Base-by-base conservation (phyloP, 179 eudicot genomes). In the Pouteria campechiana region DNA sequence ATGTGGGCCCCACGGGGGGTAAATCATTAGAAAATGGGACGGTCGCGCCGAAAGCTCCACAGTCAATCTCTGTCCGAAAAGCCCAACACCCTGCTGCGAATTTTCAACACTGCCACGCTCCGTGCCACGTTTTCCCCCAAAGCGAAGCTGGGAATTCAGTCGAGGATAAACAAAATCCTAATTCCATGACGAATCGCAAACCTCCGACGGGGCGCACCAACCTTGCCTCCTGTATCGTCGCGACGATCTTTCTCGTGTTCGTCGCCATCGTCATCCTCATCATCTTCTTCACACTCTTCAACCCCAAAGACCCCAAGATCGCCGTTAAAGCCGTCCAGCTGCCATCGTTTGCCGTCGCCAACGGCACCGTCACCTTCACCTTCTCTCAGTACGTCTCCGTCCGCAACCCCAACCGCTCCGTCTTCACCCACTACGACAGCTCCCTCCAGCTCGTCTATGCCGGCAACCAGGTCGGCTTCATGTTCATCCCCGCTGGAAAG, bases 401-500 rank as follows among this genome's bases (percentile, higher is more conserved):
- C 38, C 32, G 27, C 21, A 86, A 86, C 79, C 78, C 94, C 22
- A 86, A 86, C 75, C 70, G 61, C 38, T 83, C 68, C 19, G 52
- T 15, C 1, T 86, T 86, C 72, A 37, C 78, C 21, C 96, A 86
- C 79, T 83, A 64, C 64, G 90, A 83, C 70, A 79, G 86, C 73
- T 63, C 83, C 1, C 61, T 86, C 0, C 86, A 74, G 70, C 69
- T 83, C 11, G 68, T 79, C 39, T 70, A 83, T 70, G 43, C 71
- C 37, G 86, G 86, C 16, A 64, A 28, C 31, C 90, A 74, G 50
- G 60, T 86, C 3, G 94, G 89, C 0, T 79, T 83, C 77, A 62
- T 86, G 86, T 83, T 73, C 72, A 61, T 86, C 16, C 96, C 96
- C 28, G 83, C 94, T 34, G 90, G 94, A 0, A 67, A 62, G 35